Evolutionary conservation across 1,139 yeast genomes (phyloP).

Genomic region (Scheffersomyces parashehatae): DNA sequence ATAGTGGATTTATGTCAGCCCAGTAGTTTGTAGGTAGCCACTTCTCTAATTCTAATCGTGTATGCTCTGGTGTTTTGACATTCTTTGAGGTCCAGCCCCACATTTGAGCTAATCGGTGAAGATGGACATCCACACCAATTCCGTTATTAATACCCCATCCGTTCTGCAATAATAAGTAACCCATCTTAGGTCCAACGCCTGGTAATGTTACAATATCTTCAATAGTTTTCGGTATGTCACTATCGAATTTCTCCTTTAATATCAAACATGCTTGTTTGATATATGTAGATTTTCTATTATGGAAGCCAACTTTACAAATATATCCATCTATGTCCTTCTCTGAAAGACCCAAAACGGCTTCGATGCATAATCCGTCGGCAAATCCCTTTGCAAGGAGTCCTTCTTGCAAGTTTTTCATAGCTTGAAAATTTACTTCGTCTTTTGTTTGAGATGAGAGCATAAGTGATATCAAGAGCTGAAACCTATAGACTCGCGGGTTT

Average conservation of each 20-base stretch:
- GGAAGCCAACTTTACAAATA: slow-evolving; percentile 87
- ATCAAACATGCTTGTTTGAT: slow-evolving; percentile 63
- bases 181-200: slow-evolving; percentile 98
- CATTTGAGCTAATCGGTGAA: slow-evolving; percentile 77
- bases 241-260: slow-evolving; percentile 49
- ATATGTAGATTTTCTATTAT: slow-evolving; percentile 71
- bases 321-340: slow-evolving; percentile 61
- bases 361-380: slow-evolving; percentile 32
- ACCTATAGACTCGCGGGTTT: slow-evolving; percentile 53
- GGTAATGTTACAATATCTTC: slow-evolving; percentile 70
- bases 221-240: slow-evolving; percentile 72
- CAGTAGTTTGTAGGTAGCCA: slow-evolving; percentile 78
- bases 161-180: slow-evolving; percentile 71
- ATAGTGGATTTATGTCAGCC: slow-evolving; percentile 80
- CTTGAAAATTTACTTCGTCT: slow-evolving; percentile 79
- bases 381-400: slow-evolving; percentile 36
- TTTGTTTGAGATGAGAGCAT: slow-evolving; percentile 93
- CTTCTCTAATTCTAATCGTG: slow-evolving; percentile 64
- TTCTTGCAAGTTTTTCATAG: slow-evolving; percentile 62
- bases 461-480: slow-evolving; percentile 73
- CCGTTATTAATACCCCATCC: slow-evolving; percentile 81
- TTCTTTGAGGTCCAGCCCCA: slow-evolving; percentile 72
- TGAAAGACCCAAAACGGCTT: slow-evolving; percentile 40
- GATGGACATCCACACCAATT: slow-evolving; percentile 93
- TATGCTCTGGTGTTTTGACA: slow-evolving; percentile 69